Conservation (phyloP, 495 filamentous ascomycete species). For the Penicillium bialowiezense region DNA sequence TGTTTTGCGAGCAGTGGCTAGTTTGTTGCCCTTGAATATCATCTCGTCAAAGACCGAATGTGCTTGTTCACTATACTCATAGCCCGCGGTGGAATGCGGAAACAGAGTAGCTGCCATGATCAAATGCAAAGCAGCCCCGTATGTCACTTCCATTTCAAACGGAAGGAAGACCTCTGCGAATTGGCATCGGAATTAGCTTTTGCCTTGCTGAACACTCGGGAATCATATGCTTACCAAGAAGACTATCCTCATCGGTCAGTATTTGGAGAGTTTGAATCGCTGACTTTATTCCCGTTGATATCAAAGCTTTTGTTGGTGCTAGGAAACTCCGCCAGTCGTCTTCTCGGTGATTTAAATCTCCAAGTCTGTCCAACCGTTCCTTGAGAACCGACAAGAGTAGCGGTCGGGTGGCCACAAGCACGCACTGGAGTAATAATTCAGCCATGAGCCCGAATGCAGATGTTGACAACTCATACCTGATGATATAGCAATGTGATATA, state of each 20-base stretch:
- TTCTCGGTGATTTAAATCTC: constrained; percentile 5
- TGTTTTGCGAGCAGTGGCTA: constrained; percentile 27
- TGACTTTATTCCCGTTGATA: constrained; percentile 37
- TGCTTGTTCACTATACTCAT: neutral
- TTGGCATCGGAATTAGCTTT: neutral
- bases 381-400: constrained; percentile 35
- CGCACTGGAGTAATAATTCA: constrained; percentile 21
- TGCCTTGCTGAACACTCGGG: too few species aligned
- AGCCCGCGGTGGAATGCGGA: constrained; percentile 2
- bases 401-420: constrained; percentile 36
- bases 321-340: constrained; percentile 29
- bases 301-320: constrained; percentile 24
- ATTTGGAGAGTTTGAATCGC: constrained; percentile 35
- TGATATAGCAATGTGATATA: constrained; percentile 37
- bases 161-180: constrained; percentile 36
- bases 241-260: constrained; percentile 26
- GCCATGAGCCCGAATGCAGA: too few species aligned
- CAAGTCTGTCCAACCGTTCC: constrained; percentile 27
- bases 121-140: constrained; percentile 31
- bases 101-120: constrained; percentile 32
- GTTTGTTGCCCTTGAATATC: constrained; percentile 27
- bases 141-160: constrained; percentile 40
- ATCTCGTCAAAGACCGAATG: constrained; percentile 37
- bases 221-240: constrained; percentile 26
- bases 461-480: constrained; percentile 21